Percentiles rank a stretch among this genome's conserved stretches.
These are phyloP conservation scores for Claviceps monticola DNA, from an alignment of 2,329 filamentous ascomycete genomes.

Conservation along the genomic window DNA sequence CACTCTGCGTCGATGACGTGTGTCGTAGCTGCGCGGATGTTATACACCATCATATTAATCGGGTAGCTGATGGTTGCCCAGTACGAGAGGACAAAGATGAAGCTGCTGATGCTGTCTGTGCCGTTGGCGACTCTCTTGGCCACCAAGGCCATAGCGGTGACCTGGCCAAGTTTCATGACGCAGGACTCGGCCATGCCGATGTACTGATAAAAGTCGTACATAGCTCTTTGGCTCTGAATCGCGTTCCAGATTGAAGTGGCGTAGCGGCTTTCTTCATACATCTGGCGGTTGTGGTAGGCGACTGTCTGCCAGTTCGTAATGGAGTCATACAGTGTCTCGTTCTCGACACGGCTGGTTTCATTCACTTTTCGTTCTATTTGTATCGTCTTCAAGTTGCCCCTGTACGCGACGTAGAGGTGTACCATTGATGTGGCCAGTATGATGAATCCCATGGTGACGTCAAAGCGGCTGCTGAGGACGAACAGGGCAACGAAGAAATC, in stretches of 20 bases:
- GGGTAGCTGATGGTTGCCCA: conserved; percentile 36
- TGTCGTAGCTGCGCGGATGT: conserved; percentile 13
- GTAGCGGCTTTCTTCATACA: conserved; percentile 13
- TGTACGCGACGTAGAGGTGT: conserved; percentile 8
- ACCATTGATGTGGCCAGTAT: conserved; percentile 9
- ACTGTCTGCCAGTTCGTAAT: conserved; percentile 38
- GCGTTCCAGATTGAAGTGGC: conserved; percentile 5
- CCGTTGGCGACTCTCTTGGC: conserved; percentile 5
- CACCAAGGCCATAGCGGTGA: conserved; percentile 4
- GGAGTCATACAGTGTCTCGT: conserved; percentile 10
- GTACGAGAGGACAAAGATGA: conserved; percentile 52
- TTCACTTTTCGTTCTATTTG: conserved; percentile 6
- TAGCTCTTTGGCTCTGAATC: conserved; percentile 4
- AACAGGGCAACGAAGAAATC: conserved; percentile 34
- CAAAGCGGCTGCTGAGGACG: conserved; percentile 45
- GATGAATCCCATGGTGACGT: conserved; percentile 10
- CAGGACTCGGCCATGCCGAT: conserved; percentile 6
- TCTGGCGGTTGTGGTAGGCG: conserved; percentile 19
- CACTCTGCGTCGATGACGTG: conserved; percentile 53
- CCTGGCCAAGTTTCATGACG: conserved; percentile 9
- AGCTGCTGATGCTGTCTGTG: conserved; percentile 25
- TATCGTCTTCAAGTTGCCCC: conserved; percentile 7
- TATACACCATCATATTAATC: conserved; percentile 19
- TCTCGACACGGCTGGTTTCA: conserved; percentile 8
- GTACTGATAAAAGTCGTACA: conserved; percentile 5